phyloP scores from a whole-genome alignment of 73 alveolate species.

The Stentor coeruleus region DNA sequence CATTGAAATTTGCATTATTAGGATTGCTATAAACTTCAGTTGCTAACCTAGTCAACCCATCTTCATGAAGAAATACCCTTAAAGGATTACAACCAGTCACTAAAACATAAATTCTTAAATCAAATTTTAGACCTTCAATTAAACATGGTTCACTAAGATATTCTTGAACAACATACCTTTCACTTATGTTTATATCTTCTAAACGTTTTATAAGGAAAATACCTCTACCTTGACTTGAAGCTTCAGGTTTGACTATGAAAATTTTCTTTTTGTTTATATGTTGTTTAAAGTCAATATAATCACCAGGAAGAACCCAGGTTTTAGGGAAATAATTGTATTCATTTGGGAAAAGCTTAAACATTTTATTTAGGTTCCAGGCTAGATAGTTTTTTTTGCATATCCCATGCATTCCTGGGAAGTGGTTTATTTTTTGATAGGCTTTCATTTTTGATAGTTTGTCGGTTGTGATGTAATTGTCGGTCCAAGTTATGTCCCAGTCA shows the following conservation, averaged over 20 bases:
- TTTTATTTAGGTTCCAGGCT: slow-evolving; percentile 36
- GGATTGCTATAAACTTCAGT: slow-evolving; percentile 84
- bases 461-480: slow-evolving; percentile 8
- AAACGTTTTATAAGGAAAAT: slow-evolving; percentile 36
- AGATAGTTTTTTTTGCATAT: slow-evolving; percentile 27
- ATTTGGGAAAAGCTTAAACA: slow-evolving; percentile 15
- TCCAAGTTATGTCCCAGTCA: slow-evolving; percentile 25
- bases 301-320: slow-evolving; percentile 49
- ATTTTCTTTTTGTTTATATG: slow-evolving; percentile 36
- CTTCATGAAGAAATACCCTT: slow-evolving; percentile 85
- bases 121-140: slow-evolving; percentile 91
- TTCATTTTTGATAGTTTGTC: slow-evolving; percentile 24
- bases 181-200: slow-evolving; percentile 33
- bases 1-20: slow-evolving; percentile 48
- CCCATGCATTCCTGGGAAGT: slow-evolving; percentile 45
- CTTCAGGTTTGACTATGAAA: slow-evolving; percentile 42
- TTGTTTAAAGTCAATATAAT: slow-evolving; percentile 43
- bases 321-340: slow-evolving; percentile 51
- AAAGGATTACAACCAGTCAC: slow-evolving; percentile 88
- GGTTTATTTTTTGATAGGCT: slow-evolving; percentile 34
- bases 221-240: slow-evolving; percentile 55
- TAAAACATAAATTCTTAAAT: slow-evolving; percentile 87
- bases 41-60: slow-evolving; percentile 95
- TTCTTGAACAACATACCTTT: slow-evolving; percentile 69
- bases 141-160: slow-evolving; percentile 87